Base-by-base conservation (phyloP, 139 green algal genomes). In the Chlamydomonas schloesseri region DNA sequence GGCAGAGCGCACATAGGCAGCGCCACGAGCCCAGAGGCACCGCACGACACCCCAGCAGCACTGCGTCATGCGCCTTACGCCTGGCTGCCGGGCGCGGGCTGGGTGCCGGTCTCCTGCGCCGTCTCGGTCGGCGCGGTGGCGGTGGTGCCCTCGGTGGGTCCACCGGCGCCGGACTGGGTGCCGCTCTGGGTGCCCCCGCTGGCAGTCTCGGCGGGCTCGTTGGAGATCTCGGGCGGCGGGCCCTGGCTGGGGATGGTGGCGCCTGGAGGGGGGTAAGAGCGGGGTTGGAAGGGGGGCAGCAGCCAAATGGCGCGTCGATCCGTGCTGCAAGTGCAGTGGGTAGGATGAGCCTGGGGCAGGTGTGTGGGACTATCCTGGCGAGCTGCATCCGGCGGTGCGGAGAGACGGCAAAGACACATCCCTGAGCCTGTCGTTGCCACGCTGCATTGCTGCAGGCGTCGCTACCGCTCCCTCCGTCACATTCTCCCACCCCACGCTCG, bases 231-330 rank as follows among this genome's bases (percentile, higher is more conserved):
- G 9, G 78, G 65, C 3, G 64, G 78, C 20, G 78, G 78, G 46
- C 78, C 78, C 78, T 74, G 64, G 65, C 64, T 75, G 64, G 78
- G 78, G 33, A 84, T 85, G 3, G 58, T 71, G 55, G 37, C 18
- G 68, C 33, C 33, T 47, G 68, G 2, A 34, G 26, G 13, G 18
- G 11, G 5, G 5, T 4, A 69, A 8, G 23, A 64, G 64, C 64
- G 64, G n/a, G 64, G 29, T 29, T 9, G 21, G 60, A 8, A 29
- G 29, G 14, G 64, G n/a, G 64, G 64, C n/a, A n/a, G n/a, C n/a
- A n/a, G n/a, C n/a, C n/a, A n/a, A n/a, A n/a, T n/a, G n/a, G n/a
- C n/a, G n/a, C n/a, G n/a, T n/a, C n/a, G n/a, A n/a, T n/a, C n/a
- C n/a, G n/a, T n/a, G n/a, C n/a, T n/a, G n/a, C n/a, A n/a, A n/a